phyloP scores from a whole-genome alignment of 768 basidiomycete genomes.

The Tulasnella sp. region DNA sequence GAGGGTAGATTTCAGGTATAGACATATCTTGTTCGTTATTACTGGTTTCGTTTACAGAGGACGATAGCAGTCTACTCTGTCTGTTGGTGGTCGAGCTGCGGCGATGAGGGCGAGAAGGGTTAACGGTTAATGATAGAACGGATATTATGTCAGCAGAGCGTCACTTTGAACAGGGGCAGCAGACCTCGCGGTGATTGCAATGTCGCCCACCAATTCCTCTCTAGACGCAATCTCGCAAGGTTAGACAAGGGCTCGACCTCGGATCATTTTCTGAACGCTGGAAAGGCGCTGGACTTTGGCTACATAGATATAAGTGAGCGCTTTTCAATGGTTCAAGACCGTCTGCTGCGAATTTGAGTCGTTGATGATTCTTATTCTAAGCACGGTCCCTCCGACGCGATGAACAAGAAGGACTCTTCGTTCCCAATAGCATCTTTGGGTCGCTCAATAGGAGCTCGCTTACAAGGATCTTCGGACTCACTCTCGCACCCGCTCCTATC shows the following conservation, averaged over 20 bases:
- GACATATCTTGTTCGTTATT: constrained; percentile 40
- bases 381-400: neutral
- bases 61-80: constrained; percentile 24
- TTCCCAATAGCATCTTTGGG: neutral
- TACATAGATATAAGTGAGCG: too few species aligned
- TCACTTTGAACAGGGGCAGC: too few species aligned
- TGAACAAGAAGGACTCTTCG: constrained; percentile 1
- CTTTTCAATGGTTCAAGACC: too few species aligned
- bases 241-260: too few species aligned
- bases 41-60: constrained; percentile 8
- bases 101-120: neutral
- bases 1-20: constrained; percentile 64
- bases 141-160: too few species aligned
- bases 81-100: neutral
- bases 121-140: neutral
- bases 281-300: too few species aligned
- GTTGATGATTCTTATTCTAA: neutral
- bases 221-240: too few species aligned
- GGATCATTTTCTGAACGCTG: too few species aligned
- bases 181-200: too few species aligned
- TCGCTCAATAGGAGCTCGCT: neutral
- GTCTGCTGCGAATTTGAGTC: too few species aligned
- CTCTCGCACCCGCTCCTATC: constrained; percentile 10
- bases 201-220: too few species aligned
- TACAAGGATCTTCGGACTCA: neutral